Percentiles rank a stretch among this genome's conserved stretches.
Evolutionary conservation across 352 stramenopile species (phyloP).

Genomic region (Phytophthora crassamura): DNA sequence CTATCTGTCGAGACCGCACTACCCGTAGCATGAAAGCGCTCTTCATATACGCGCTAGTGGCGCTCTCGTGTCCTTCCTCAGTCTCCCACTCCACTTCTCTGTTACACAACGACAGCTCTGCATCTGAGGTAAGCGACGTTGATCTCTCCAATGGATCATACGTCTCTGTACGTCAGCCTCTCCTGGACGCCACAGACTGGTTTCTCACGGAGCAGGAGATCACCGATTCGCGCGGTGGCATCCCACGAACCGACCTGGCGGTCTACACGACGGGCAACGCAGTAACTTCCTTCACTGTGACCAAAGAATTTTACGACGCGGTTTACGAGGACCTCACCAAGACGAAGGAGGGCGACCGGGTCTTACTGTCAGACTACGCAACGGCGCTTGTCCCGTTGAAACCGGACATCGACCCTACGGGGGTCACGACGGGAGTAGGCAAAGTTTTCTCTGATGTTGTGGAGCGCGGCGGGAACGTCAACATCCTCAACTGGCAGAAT

Average conservation of each 20-base stretch:
- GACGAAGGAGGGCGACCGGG: conserved; percentile 30
- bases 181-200: conserved; percentile 52
- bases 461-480: conserved; percentile 46
- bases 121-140: background rate
- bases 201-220: conserved; percentile 67
- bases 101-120: background rate
- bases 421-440: conserved; percentile 37
- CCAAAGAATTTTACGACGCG: conserved; percentile 54
- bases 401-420: conserved; percentile 33
- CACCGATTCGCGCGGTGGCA: conserved; percentile 44
- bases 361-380: conserved; percentile 55
- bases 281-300: conserved; percentile 49
- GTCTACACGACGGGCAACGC: conserved; percentile 47
- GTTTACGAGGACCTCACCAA: conserved; percentile 50
- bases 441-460: conserved; percentile 44
- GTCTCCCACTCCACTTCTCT: too few relatives aligned
- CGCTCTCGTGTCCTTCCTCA: too few relatives aligned
- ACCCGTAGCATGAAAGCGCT: too few relatives aligned
- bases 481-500: conserved; percentile 65
- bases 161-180: conserved; percentile 41
- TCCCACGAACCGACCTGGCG: conserved; percentile 42
- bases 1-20: too few relatives aligned
- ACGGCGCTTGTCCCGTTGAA: conserved; percentile 53
- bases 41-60: too few relatives aligned
- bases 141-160: conserved; percentile 34